phyloP scores from a whole-genome alignment of 1,284 basidiomycete genomes.

The Ustilago esculenta region DNA sequence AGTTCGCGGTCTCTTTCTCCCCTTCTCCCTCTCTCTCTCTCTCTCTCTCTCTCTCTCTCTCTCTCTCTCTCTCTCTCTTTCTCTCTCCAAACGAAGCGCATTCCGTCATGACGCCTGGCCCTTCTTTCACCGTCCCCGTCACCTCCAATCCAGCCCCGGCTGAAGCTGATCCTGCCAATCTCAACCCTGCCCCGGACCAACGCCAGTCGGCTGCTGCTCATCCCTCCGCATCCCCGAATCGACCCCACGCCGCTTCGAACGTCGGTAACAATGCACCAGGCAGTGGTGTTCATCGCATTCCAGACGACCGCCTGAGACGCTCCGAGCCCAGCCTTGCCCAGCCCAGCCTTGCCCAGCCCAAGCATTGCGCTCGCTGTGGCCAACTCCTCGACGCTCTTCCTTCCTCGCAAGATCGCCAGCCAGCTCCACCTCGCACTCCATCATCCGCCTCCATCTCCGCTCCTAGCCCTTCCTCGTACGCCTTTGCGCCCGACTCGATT shows the following conservation, averaged over 20 bases:
- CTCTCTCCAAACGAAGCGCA: background rate
- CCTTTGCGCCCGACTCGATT: conserved; percentile 41
- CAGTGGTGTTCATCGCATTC: background rate
- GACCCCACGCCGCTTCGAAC: background rate
- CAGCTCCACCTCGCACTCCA: conserved; percentile 11
- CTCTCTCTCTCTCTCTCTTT: too few species aligned
- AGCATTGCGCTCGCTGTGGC: conserved; percentile 40
- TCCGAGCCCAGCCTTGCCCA: conserved; percentile 13
- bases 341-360: conserved; percentile 21
- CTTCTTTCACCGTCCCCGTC: conserved; percentile 39
- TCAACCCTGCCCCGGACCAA: conserved; percentile 1
- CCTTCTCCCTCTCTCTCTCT: too few species aligned
- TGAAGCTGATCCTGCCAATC: background rate
- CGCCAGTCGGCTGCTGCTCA: background rate
- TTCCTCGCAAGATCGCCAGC: conserved; percentile 17
- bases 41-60: too few species aligned
- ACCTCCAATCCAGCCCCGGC: conserved; percentile 4
- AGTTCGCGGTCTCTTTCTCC: too few species aligned
- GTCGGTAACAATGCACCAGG: background rate
- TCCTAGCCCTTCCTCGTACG: conserved; percentile 46
- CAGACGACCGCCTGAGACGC: background rate
- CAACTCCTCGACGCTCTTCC: conserved; percentile 34
- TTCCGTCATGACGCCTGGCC: conserved; percentile 41
- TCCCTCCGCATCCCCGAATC: background rate
- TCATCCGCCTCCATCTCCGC: conserved; percentile 34